A percentile compares a stretch with the other conserved stretches of the same genome.
Conservation (phyloP, 768 basidiomycete genomes). For the Boletus sp. region DNA sequence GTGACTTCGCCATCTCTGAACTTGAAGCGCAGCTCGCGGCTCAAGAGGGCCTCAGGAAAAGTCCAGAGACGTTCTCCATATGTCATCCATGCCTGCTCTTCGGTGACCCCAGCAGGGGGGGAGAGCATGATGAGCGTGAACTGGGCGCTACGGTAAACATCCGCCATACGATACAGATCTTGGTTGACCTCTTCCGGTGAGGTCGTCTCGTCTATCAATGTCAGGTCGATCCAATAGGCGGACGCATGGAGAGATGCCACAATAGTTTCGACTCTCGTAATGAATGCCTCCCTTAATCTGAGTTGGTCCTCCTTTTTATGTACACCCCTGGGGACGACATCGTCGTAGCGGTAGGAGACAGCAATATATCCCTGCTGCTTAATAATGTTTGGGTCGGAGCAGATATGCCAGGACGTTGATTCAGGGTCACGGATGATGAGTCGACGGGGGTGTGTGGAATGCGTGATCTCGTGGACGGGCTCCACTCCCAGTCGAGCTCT, state of each 20-base stretch:
- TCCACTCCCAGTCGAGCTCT: background rate
- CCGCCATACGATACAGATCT: constrained; percentile 25
- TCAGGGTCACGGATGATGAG: constrained; percentile 14
- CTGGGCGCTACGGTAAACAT: constrained; percentile 18
- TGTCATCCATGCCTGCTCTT: constrained; percentile 9
- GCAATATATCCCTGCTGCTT: constrained; percentile 15
- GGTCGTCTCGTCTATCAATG: background rate
- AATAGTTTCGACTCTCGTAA: background rate
- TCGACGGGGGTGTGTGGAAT: constrained; percentile 11
- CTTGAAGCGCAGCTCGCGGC: constrained; percentile 18
- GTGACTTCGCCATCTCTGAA: constrained; percentile 12
- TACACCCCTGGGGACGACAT: background rate
- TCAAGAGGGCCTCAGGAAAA: constrained; percentile 21
- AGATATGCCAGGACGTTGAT: background rate
- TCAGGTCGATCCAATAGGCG: constrained; percentile 25
- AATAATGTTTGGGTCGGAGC: background rate
- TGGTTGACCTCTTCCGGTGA: constrained; percentile 3
- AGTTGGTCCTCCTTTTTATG: background rate
- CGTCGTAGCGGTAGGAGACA: constrained; percentile 16
- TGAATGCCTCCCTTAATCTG: background rate
- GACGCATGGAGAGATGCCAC: constrained; percentile 5
- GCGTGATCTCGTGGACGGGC: constrained; percentile 7
- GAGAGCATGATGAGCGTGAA: constrained; percentile 24
- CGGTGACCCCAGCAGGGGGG: background rate
- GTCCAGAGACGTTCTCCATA: constrained; percentile 27